phyloP scores from a whole-genome alignment of 371 early-diverging fungal genomes.

The Mucor saturninus region DNA sequence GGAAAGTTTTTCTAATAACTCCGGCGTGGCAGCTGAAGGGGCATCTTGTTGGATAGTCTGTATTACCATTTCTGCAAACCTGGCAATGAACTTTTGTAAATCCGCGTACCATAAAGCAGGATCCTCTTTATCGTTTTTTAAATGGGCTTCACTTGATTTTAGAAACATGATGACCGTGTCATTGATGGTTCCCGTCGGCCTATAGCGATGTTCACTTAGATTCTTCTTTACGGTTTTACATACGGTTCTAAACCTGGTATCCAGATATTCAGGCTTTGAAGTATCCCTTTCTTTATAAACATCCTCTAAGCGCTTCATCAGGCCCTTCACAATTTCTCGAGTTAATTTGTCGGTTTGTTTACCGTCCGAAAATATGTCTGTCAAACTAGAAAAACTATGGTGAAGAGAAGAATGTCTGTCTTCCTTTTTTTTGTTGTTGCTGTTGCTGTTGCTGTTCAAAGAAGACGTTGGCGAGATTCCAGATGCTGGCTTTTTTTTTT shows the following conservation, averaged over 20 bases:
- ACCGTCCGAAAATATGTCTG: constrained; percentile 41
- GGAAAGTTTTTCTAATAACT: constrained; percentile 36
- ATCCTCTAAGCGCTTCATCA: constrained; percentile 41
- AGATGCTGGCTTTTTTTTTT: constrained; percentile 26
- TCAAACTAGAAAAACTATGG: constrained; percentile 31
- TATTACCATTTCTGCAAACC: constrained; percentile 45
- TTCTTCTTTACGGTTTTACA: constrained; percentile 27
- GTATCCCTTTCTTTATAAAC: constrained; percentile 32
- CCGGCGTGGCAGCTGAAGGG: constrained; percentile 41
- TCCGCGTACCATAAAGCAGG: constrained; percentile 36
- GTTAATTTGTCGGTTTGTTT: constrained; percentile 46
- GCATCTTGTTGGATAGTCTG: constrained; percentile 48
- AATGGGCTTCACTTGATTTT: constrained; percentile 38
- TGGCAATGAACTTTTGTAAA: constrained; percentile 36
- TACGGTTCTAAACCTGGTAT: constrained; percentile 32
- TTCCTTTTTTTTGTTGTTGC: constrained; percentile 6
- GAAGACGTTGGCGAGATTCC: constrained; percentile 22
- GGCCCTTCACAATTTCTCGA: constrained; percentile 40
- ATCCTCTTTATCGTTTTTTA: constrained; percentile 25
- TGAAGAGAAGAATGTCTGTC: constrained; percentile 5
- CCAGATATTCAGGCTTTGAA: constrained; percentile 34
- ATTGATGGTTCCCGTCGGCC: constrained; percentile 42
- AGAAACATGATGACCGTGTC: constrained; percentile 45
- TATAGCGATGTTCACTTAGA: constrained; percentile 38
- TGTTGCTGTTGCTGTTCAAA: not conserved